A percentile compares a stretch with the other conserved stretches of the same genome.
Evolutionary conservation across 306 rosid species (phyloP).

Genomic region (Citrullus mucosospermus): DNA sequence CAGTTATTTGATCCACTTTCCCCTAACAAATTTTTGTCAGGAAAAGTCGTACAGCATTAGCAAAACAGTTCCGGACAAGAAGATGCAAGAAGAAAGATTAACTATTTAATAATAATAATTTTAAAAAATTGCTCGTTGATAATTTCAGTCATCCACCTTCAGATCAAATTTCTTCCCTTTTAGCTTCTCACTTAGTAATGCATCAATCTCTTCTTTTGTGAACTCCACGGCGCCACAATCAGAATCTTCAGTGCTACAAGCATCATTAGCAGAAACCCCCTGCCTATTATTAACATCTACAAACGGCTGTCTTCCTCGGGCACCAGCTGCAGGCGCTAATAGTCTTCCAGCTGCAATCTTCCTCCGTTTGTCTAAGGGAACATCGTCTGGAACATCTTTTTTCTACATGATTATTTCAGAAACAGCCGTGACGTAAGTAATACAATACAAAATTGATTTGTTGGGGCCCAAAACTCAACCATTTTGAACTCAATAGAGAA

Average conservation of each 20-base stretch:
- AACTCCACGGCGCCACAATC: conserved; percentile 39
- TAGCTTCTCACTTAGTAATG: conserved; percentile 49
- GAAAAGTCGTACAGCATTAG: not conserved
- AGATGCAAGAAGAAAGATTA: not conserved
- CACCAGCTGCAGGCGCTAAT: conserved; percentile 25
- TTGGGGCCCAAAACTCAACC: not conserved
- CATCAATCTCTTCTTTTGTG: conserved; percentile 56
- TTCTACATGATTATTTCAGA: conserved; percentile 22
- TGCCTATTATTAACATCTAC: conserved; percentile 24
- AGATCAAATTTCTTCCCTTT: conserved; percentile 44
- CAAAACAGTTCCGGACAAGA: not conserved
- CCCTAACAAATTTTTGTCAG: conserved; percentile 29
- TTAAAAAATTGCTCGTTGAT: not conserved
- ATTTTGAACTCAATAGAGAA: not conserved
- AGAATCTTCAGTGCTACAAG: conserved; percentile 20
- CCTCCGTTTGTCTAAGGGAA: conserved; percentile 43
- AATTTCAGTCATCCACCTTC: conserved; percentile 34
- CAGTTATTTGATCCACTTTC: conserved; percentile 43
- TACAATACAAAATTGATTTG: not conserved
- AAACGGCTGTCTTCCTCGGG: conserved; percentile 40
- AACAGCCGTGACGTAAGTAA: not conserved
- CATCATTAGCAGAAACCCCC: conserved; percentile 24
- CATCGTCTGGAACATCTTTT: conserved; percentile 41
- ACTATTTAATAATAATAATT: too few species aligned
- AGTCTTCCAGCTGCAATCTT: conserved; percentile 41